Evolutionary conservation across 192 early-diverging fungal genomes (phyloP).

Genomic region (Backusella psychrophila): DNA sequence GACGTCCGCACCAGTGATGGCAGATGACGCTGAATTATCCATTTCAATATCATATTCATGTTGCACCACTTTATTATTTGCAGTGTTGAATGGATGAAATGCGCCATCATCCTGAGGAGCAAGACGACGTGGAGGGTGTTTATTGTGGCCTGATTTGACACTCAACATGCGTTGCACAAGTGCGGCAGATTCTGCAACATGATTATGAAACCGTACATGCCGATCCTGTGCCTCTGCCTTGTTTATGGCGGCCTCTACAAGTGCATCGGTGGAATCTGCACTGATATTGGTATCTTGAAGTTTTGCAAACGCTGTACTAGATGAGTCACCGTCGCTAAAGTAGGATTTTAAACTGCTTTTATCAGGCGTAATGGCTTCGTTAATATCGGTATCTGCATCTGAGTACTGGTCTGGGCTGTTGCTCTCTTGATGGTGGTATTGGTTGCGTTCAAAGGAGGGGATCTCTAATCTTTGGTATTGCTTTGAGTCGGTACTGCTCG

Average conservation of each 20-base stretch:
- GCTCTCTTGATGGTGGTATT: not conserved
- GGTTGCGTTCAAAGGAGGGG: not conserved
- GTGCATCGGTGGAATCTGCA: not conserved
- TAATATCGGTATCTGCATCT: not conserved
- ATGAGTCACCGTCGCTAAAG: not conserved
- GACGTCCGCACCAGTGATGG: not conserved
- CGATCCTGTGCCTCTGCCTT: conserved; percentile 23
- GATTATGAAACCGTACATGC: conserved; percentile 26
- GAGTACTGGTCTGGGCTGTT: not conserved
- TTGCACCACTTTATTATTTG: not conserved
- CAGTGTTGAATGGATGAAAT: not conserved
- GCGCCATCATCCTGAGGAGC: not conserved
- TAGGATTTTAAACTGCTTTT: not conserved
- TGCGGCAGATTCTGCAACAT: conserved; percentile 31
- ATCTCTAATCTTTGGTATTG: not conserved
- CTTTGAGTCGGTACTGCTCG: not conserved
- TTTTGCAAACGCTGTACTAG: not conserved
- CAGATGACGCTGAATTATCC: not conserved
- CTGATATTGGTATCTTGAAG: not conserved
- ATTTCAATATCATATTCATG: not conserved
- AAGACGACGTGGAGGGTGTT: not conserved
- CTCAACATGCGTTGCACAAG: conserved; percentile 30
- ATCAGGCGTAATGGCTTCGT: not conserved
- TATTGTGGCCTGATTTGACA: not conserved
- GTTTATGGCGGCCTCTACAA: conserved; percentile 22